phyloP scores from a whole-genome alignment of 345 rosid species.

The Capsella bursapastoris region DNA sequence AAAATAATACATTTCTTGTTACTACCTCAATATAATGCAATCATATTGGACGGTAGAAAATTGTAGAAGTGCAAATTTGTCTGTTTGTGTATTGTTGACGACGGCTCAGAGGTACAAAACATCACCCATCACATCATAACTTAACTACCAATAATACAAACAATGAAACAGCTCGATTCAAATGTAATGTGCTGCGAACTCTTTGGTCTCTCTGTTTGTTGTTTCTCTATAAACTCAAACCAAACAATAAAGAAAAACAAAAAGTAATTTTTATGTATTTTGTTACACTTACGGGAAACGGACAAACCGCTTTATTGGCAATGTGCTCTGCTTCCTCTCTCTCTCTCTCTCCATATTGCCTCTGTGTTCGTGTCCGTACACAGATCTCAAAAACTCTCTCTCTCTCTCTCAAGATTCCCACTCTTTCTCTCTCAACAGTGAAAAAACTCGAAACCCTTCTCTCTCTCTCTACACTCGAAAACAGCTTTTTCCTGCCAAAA shows the following conservation, averaged over 20 bases:
- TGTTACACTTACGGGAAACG: slow-evolving; percentile 42
- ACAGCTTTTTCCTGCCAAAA: slow-evolving; percentile 24
- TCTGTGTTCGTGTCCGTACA: slow-evolving; percentile 39
- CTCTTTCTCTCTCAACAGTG: slow-evolving; percentile 30
- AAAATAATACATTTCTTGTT: neutral
- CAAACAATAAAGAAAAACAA: too few species aligned
- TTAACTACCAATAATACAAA: neutral
- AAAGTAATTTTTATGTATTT: neutral
- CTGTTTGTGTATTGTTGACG: neutral
- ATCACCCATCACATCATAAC: neutral
- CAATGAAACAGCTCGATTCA: neutral
- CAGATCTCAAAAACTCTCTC: slow-evolving; percentile 48
- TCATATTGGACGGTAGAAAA: neutral
- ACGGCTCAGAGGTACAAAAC: neutral
- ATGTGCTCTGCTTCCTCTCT: slow-evolving; percentile 49
- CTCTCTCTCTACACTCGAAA: neutral
- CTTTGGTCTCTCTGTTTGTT: neutral
- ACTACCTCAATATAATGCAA: neutral
- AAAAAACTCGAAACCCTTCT: neutral
- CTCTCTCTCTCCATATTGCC: slow-evolving; percentile 28
- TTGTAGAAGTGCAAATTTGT: neutral
- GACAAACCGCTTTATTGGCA: slow-evolving; percentile 59
- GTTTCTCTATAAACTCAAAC: neutral
- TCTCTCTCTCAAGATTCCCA: slow-evolving; percentile 45
- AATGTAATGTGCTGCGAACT: neutral